Evolutionary conservation across 768 basidiomycete species (phyloP).

Genomic region (Suillus brevipes): DNA sequence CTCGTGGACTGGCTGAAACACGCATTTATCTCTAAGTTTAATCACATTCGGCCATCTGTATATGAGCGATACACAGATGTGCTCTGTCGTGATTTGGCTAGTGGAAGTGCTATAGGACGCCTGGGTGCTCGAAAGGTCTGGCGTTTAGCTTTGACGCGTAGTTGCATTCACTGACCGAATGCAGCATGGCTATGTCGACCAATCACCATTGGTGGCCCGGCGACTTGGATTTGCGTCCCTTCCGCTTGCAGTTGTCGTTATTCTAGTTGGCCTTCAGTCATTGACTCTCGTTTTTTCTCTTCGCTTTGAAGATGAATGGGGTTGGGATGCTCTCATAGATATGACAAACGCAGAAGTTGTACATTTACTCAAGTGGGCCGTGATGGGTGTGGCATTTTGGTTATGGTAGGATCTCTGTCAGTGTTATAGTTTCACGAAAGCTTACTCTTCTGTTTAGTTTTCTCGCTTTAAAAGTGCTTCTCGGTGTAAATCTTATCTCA

Average conservation of each 20-base stretch:
- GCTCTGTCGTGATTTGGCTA: slow-evolving; percentile 88
- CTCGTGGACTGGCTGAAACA: slow-evolving; percentile 99
- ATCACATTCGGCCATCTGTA: slow-evolving; percentile 93
- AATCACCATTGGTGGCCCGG: slow-evolving; percentile 91
- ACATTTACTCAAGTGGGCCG: slow-evolving; percentile 62
- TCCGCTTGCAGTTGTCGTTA: slow-evolving; percentile 82
- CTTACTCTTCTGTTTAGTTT: slow-evolving; percentile 45
- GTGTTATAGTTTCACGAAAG: not conserved
- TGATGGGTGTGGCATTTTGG: slow-evolving; percentile 74
- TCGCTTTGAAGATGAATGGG: slow-evolving; percentile 41
- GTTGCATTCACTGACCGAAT: slow-evolving; percentile 9
- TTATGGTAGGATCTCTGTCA: slow-evolving; percentile 63
- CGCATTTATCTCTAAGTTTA: slow-evolving; percentile 99
- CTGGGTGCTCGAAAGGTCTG: slow-evolving; percentile 68
- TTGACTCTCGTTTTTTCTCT: slow-evolving; percentile 57
- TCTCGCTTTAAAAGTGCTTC: slow-evolving; percentile 87
- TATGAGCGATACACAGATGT: slow-evolving; percentile 96
- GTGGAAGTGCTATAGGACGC: slow-evolving; percentile 70
- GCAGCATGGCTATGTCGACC: slow-evolving; percentile 90
- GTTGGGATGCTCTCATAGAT: slow-evolving; percentile 35
- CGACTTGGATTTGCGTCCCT: slow-evolving; percentile 92
- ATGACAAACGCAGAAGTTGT: slow-evolving; percentile 49
- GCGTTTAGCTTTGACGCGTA: not conserved
- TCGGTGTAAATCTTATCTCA: slow-evolving; percentile 84
- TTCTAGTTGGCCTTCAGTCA: slow-evolving; percentile 76